Evolutionary conservation across 176 grass and related monocot species (phyloP).

Genomic region (Phoenix dactylifera): DNA sequence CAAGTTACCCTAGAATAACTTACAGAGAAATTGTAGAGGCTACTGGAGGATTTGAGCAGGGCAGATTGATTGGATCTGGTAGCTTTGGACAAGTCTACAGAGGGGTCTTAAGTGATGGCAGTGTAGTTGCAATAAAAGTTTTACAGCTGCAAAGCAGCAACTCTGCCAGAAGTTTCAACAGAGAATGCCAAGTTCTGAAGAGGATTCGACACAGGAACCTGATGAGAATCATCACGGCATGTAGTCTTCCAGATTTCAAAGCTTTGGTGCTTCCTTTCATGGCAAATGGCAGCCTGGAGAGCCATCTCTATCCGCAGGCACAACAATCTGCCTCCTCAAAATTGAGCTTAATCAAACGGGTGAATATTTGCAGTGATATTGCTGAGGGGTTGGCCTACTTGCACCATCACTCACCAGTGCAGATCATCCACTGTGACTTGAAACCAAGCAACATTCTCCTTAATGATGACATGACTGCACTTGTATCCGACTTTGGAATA

Average conservation of each 20-base stretch:
- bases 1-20: not conserved
- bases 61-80: slow-evolving; percentile 29
- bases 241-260: slow-evolving; percentile 43
- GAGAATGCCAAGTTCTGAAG: slow-evolving; percentile 37
- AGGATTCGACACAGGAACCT: slow-evolving; percentile 32
- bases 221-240: slow-evolving; percentile 42
- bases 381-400: slow-evolving; percentile 88
- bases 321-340: not conserved
- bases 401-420: slow-evolving; percentile 84
- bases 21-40: slow-evolving; percentile 5
- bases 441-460: slow-evolving; percentile 90
- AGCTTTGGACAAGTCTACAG: slow-evolving; percentile 38
- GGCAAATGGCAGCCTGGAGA: slow-evolving; percentile 43
- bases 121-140: slow-evolving; percentile 31
- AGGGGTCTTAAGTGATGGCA: slow-evolving; percentile 16
- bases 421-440: slow-evolving; percentile 92
- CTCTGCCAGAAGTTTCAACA: slow-evolving; percentile 27
- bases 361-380: slow-evolving; percentile 91
- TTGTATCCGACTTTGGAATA: slow-evolving; percentile 71
- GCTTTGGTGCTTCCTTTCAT: slow-evolving; percentile 38
- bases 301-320: slow-evolving; percentile 17
- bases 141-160: slow-evolving; percentile 28
- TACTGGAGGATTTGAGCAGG: slow-evolving; percentile 15
- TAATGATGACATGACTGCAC: slow-evolving; percentile 90
- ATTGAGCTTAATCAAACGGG: slow-evolving; percentile 41